phyloP scores from a whole-genome alignment of 805 yeast genomes.

The Ogataea dorogensis region DNA sequence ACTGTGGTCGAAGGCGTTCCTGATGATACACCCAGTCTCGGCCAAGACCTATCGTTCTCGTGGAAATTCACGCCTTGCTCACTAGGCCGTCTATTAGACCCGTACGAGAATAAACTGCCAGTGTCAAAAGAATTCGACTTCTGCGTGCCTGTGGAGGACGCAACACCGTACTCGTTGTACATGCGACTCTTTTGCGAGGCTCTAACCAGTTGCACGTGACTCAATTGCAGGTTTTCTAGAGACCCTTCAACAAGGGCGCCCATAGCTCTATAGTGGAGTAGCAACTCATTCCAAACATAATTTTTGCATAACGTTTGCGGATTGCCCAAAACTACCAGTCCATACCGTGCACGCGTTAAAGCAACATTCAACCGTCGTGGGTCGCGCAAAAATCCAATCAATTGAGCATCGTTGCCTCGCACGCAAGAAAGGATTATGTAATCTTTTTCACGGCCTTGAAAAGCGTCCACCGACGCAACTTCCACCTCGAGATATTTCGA shows the following conservation, averaged over 20 bases:
- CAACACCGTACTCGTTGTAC: constrained; percentile 3
- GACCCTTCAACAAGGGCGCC: constrained; percentile 92
- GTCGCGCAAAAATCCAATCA: constrained; percentile 81
- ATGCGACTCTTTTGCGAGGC: constrained; percentile 4
- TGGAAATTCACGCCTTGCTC: constrained; percentile 11
- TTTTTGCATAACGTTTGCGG: constrained; percentile 73
- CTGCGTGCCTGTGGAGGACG: constrained; percentile 13
- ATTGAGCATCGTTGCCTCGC: constrained; percentile 65
- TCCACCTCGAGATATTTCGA: constrained; percentile 71
- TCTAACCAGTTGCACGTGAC: constrained; percentile 52
- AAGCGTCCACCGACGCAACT: constrained; percentile 75
- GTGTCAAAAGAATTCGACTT: constrained; percentile 36
- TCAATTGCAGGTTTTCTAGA: constrained; percentile 71
- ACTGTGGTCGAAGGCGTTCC: too few relatives aligned
- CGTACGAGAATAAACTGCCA: constrained; percentile 39
- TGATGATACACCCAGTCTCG: constrained; percentile 18
- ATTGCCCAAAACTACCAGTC: constrained; percentile 78
- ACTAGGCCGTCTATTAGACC: constrained; percentile 21
- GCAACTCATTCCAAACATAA: constrained; percentile 72
- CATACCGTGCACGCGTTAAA: constrained; percentile 82
- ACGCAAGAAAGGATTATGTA: constrained; percentile 52
- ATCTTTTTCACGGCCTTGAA: constrained; percentile 59
- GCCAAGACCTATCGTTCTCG: constrained; percentile 21
- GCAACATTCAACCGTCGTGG: constrained; percentile 89
- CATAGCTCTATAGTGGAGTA: constrained; percentile 74